Evolutionary conservation across 208 protist species (phyloP).

Genomic region (Leishmania mexicana): DNA sequence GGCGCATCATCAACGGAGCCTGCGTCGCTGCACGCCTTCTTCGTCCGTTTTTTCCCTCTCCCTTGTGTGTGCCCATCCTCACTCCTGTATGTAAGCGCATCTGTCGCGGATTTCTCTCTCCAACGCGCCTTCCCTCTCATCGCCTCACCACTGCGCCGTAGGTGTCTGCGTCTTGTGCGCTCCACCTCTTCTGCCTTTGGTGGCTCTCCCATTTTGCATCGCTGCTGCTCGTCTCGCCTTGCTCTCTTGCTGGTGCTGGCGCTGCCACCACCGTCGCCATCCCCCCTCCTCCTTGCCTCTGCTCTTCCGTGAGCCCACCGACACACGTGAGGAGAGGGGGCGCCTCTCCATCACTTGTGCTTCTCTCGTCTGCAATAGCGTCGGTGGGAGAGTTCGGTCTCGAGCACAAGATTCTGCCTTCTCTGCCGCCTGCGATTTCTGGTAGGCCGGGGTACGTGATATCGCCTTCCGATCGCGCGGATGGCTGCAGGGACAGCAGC

Average conservation of each 20-base stretch:
- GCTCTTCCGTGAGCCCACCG: neutral
- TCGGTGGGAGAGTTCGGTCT: neutral
- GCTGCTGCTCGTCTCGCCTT: neutral
- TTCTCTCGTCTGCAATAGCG: neutral
- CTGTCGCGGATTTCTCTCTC: neutral
- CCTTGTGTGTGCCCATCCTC: neutral
- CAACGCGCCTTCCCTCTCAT: neutral
- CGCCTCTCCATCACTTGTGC: neutral
- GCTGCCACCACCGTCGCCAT: neutral
- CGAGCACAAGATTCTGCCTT: neutral
- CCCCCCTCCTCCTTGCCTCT: neutral
- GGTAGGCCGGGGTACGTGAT: neutral
- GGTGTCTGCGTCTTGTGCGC: neutral
- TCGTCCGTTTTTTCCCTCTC: neutral
- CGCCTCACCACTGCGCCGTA: neutral
- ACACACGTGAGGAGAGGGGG: neutral
- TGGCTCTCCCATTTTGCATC: neutral
- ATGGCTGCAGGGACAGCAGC: neutral
- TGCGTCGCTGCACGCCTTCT: neutral
- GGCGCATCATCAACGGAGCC: neutral
- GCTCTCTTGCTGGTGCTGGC: neutral
- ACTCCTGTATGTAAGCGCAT: neutral
- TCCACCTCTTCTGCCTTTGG: neutral
- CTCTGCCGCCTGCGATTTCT: neutral
- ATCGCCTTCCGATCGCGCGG: neutral